Percentiles rank a stretch among this genome's conserved stretches.
phyloP scores from a whole-genome alignment of 139 green algal species.

The Chlorella sp. region DNA sequence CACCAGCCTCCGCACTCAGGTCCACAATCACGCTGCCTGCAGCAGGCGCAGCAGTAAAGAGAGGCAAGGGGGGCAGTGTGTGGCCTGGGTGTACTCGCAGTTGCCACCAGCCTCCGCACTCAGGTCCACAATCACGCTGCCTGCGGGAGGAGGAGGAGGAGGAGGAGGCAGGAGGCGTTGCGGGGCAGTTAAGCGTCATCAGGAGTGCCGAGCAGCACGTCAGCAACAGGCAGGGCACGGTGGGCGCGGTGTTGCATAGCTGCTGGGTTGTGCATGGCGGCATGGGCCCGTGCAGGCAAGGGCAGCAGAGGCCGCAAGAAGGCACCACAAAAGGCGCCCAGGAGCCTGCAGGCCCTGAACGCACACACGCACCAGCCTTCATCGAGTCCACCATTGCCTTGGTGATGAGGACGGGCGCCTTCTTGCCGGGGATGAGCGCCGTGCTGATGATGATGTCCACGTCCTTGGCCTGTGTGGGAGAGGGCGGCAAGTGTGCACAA shows the following conservation, averaged over 20 bases:
- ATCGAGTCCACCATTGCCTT: constrained; percentile 73
- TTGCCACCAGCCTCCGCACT: too few species aligned
- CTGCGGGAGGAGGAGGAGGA: too few species aligned
- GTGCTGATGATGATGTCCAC: constrained; percentile 76
- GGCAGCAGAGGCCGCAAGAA: neutral
- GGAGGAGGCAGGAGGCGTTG: too few species aligned
- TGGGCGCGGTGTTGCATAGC: neutral
- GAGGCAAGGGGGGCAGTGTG: too few species aligned
- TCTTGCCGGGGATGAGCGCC: constrained; percentile 50
- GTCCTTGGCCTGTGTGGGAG: constrained; percentile 45
- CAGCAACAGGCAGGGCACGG: neutral
- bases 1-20: constrained; percentile 69
- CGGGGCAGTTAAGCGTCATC: too few species aligned
- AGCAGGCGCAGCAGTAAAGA: too few species aligned
- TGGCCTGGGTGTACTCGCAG: too few species aligned
- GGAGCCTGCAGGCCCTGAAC: too few species aligned
- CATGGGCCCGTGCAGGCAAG: neutral
- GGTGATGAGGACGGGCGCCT: constrained; percentile 72
- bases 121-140: too few species aligned
- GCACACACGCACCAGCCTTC: constrained; percentile 52
- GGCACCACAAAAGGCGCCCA: too few species aligned
- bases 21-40: constrained; percentile 66
- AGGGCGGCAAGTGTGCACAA: constrained; percentile 50
- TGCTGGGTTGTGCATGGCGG: neutral
- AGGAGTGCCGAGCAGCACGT: too few species aligned